Evolutionary conservation across 495 filamentous ascomycete genomes (phyloP).

Genomic region (Talaromyces proteolyticus): DNA sequence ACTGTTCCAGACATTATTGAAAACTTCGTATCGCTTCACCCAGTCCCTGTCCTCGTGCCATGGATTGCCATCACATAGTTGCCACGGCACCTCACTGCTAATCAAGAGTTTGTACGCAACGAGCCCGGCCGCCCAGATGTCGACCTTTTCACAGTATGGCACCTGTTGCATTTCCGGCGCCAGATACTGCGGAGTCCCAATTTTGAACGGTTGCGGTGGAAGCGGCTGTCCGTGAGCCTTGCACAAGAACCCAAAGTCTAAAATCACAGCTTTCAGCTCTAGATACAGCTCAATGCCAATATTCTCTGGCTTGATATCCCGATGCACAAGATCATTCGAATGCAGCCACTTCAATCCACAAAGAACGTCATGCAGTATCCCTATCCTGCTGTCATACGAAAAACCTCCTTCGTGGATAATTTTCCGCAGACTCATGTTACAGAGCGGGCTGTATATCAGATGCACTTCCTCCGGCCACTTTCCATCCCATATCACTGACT

Average conservation of each 20-base stretch:
- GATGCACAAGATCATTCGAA: neutral
- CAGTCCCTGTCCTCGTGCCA: neutral
- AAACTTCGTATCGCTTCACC: too few relatives aligned
- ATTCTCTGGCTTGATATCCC: neutral
- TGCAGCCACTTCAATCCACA: neutral
- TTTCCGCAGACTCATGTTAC: neutral
- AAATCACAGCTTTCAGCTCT: neutral
- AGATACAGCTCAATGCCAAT: neutral
- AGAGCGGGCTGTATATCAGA: neutral
- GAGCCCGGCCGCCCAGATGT: neutral
- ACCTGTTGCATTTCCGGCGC: neutral
- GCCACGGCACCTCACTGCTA: neutral
- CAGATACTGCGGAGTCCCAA: neutral
- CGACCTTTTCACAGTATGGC: neutral
- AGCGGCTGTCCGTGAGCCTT: too few relatives aligned
- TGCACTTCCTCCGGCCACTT: neutral
- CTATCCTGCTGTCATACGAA: neutral
- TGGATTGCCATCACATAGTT: neutral
- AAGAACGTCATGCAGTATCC: neutral
- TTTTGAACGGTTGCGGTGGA: too few relatives aligned
- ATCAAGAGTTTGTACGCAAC: neutral
- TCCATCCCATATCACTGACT: neutral
- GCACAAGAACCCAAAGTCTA: neutral
- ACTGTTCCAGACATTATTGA: too few relatives aligned
- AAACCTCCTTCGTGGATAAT: too few relatives aligned